Evolutionary conservation across 331 rosid genomes (phyloP), one percentile per base, ranked within the genome.

Genomic region (Rosa hybrid): DNA sequence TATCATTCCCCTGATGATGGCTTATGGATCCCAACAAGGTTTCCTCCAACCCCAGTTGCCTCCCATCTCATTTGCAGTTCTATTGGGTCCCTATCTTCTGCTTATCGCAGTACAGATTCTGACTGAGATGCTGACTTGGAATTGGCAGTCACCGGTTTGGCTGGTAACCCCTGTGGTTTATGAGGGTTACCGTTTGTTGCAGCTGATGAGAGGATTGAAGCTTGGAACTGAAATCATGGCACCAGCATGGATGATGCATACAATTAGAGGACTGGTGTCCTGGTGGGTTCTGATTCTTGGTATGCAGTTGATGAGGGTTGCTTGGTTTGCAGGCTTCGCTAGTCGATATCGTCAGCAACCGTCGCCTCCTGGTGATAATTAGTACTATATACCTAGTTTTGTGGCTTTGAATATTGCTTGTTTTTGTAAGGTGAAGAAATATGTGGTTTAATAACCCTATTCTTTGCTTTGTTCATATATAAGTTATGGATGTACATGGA

Each of bases 121-220:
- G 86, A 92, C 98, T 6, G 97, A 94, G 89, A 77, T 86, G 74
- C 84, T 94, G 81, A 92, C 95, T 14, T 94, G 98, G 98, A 92
- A 92, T 76, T 92, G 98, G 98, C 92, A 90, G 82, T 92, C 95
- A 17, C 97, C 98, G 0, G 97, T 94, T 68, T 94, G 98, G 98
- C 92, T 92, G 30, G 92, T 92, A 80, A 94, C 98, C 60, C 98
- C 97, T 0, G 85, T 94, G 21, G 90, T 91, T 38, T 90, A 91
- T 0, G 97, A 90, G 88, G 81, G 91, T 18, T 94, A 94, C 88
- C 97, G 97, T 20, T 82, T 94, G 38, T 87, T 94, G 88, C 97
- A 94, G 89, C 94, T 94, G 50, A 91, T 94, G 97, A 88, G 98
- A 80, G 97, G 98, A 51, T 84, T 94, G 82, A 92, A 86, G 86